These are phyloP conservation scores for Metschnikowia vanudenii DNA, from an alignment of 805 yeast species.

Conservation along the genomic window DNA sequence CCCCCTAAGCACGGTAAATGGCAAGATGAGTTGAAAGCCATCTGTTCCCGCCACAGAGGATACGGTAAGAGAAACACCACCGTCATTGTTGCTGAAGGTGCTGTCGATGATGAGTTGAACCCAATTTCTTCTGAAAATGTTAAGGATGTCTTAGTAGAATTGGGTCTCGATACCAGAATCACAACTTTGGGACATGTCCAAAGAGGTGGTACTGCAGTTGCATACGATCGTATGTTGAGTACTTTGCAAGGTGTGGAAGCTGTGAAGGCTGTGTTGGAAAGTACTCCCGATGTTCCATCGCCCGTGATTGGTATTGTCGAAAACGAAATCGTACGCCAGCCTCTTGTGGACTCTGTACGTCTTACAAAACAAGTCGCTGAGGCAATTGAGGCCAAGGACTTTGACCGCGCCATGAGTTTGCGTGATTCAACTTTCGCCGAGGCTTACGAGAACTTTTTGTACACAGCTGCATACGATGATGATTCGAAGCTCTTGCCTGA, in stretches of 20 bases:
- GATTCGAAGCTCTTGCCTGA: slow-evolving; percentile 51
- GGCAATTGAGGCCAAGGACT: slow-evolving; percentile 77
- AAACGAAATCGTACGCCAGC: slow-evolving; percentile 80
- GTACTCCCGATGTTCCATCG: slow-evolving; percentile 88
- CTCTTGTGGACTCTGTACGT: slow-evolving; percentile 86
- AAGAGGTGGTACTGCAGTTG: slow-evolving; percentile 98
- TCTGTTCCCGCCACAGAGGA: slow-evolving; percentile 74
- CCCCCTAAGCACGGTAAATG: slow-evolving; percentile 76
- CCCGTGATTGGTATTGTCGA: slow-evolving; percentile 91
- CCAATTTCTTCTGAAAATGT: slow-evolving; percentile 83
- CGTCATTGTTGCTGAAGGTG: slow-evolving; percentile 98
- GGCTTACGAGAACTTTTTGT: slow-evolving; percentile 43
- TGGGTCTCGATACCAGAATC: slow-evolving; percentile 91
- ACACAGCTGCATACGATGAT: slow-evolving; percentile 61
- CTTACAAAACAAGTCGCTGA: slow-evolving; percentile 86
- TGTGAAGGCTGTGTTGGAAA: slow-evolving; percentile 83
- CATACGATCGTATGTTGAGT: slow-evolving; percentile 86
- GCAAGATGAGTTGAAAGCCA: slow-evolving; percentile 74
- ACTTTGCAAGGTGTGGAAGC: slow-evolving; percentile 98
- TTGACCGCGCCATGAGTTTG: slow-evolving; percentile 80
- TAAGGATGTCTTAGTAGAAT: slow-evolving; percentile 72
- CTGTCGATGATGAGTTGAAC: slow-evolving; percentile 74
- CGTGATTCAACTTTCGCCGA: slow-evolving; percentile 89
- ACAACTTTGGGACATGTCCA: slow-evolving; percentile 97
- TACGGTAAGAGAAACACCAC: slow-evolving; percentile 93